Base-by-base conservation (phyloP, 1,284 basidiomycete genomes). In the Sporisorium exsertum region DNA sequence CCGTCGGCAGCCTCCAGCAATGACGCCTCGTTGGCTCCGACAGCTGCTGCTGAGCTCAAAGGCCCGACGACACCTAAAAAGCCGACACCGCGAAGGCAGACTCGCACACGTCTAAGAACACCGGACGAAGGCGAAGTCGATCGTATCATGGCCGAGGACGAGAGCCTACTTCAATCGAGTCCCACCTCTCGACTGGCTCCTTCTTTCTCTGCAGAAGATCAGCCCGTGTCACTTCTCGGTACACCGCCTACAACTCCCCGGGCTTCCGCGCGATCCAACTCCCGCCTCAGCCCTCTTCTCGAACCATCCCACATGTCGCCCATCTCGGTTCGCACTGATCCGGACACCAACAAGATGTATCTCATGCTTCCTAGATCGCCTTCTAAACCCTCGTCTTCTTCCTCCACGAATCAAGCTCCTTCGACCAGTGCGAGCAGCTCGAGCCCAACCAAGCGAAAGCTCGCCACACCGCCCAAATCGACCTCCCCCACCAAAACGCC, bases 281-380 rank as follows among this genome's bases (percentile, higher is more conserved):
- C 58, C 12, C 50, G 61, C 26, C 43, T 40, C 50, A 54, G 58
- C n/a, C 68, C 68, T 0, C 59, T 78, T 9, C 62, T 78, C 8
- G 75, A 79, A 50, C 61, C 78, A 13, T 69, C 71, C 10, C 64
- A 67, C 24, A 67, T 55, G 22, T 77, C 78, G 33, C 76, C 72
- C 5, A 75, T 79, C 57, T 69, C 60, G 6, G 78, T 79, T 9
- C 64, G 75, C n/a, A 70, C 71, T 9, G 78, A 78, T 51, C 78
- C 78, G 5, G 78, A 79, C 50, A 74, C 57, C 22, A 75, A 74
- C 50, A 80, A 80, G 59, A 64, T 78, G 59, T 78, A 54, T 42
- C 61, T 79, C 16, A 33, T 72, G 51, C 45, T 76, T 16, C 45
- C 66, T 42, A 58, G 56, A 22, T 65, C 61, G 2, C 54, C 59